Base-by-base conservation (phyloP, 306 rosid genomes). In the Pyrus communis region DNA sequence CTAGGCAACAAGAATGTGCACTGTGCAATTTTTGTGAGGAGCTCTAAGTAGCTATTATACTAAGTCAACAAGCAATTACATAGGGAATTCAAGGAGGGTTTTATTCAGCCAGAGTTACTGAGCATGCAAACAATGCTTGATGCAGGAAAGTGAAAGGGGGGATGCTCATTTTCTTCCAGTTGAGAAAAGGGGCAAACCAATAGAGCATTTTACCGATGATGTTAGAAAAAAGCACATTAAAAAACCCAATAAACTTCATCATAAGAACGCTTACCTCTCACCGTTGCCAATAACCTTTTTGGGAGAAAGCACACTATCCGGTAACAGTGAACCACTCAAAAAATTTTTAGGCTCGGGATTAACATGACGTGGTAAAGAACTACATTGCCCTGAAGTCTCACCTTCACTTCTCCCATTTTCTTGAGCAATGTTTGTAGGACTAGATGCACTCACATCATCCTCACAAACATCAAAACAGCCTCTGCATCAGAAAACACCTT, bases 391-490 rank as follows among this genome's bases (percentile, higher is more conserved):
- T 19, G 89, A 86, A 58, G 81, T 79, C 84, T 80, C 96, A 72
- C 80, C 86, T 68, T 81, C 82, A 59, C 33, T 75, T 84, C 86
- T 85, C 77, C 91, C 95, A 87, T 81, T 80, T 80, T 86, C 94
- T 68, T 70, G 84, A 79, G 75, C 82, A 62, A 60, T 69, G 76
- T 77, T 80, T 77, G 76, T 84, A 33, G 89, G 93, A 80, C 93
- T 89, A 68, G 77, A 84, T 35, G 78, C 77, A 83, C 70, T 90
- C 75, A 17, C 85, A 75, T 88, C 92, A 31, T 88, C 91, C 81
- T 88, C 92, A 51, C 77, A 59, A 38, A 88, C 67, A 85, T 91
- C 97, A 82, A 88, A 89, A 81, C 96, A 90, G 79, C 91, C 91
- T 86, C 98, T 93, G 93, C 89, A 84, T 70, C 38, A 76, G 72